Evolutionary conservation across 108 stramenopile species (phyloP).

Genomic region (Licmophora abbreviata): DNA sequence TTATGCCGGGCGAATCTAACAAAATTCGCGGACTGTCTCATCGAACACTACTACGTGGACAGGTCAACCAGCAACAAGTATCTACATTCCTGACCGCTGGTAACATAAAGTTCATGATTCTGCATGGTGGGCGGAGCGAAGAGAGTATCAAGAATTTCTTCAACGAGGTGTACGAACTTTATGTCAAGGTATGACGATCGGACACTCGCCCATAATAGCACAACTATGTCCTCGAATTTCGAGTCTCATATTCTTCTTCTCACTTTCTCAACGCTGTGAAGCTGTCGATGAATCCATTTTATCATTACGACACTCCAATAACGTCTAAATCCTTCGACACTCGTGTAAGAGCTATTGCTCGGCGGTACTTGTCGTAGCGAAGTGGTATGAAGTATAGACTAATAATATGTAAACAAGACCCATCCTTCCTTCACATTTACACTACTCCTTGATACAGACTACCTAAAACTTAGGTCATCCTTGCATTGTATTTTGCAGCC

Average conservation of each 20-base stretch:
- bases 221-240: neutral
- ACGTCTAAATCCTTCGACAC: constrained; percentile 77
- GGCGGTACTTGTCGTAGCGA: constrained; percentile 43
- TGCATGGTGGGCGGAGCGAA: constrained; percentile 82
- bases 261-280: constrained; percentile 9
- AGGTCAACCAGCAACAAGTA: constrained; percentile 92
- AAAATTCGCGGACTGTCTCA: neutral
- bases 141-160: constrained; percentile 86
- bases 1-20: too few species aligned
- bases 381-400: neutral
- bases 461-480: too few species aligned
- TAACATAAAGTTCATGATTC: constrained; percentile 85
- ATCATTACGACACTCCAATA: constrained; percentile 87
- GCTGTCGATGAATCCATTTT: constrained; percentile 93
- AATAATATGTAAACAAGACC: too few species aligned
- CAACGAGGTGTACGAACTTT: constrained; percentile 87
- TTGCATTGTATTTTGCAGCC: too few species aligned
- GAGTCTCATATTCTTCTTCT: neutral
- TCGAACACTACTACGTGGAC: neutral
- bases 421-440: too few species aligned
- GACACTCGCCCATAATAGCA: neutral
- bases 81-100: constrained; percentile 88
- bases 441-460: too few species aligned
- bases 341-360: constrained; percentile 64
- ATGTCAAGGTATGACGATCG: constrained; percentile 73